phyloP scores from a whole-genome alignment of 2,329 filamentous ascomycete genomes.

The Alternaria sp. region DNA sequence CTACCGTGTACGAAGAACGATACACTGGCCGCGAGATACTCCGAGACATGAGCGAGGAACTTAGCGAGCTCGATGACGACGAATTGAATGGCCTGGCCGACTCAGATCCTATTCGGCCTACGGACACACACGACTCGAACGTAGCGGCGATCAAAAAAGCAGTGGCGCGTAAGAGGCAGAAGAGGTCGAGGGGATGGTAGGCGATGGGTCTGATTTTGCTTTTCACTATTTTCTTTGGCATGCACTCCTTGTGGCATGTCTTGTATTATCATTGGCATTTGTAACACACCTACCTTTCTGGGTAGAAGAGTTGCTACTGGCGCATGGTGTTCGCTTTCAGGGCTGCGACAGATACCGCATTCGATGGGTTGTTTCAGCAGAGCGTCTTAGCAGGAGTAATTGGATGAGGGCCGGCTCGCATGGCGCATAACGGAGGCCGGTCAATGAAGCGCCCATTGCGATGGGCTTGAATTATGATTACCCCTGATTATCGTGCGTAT shows the following conservation, averaged over 20 bases:
- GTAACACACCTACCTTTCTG: slow-evolving; percentile 30
- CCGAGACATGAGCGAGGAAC: slow-evolving; percentile 79
- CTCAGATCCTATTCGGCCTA: slow-evolving; percentile 41
- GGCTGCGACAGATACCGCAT: slow-evolving; percentile 8
- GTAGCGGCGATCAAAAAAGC: slow-evolving; percentile 42
- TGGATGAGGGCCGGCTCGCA: slow-evolving; percentile 14
- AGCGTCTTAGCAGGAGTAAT: slow-evolving; percentile 34
- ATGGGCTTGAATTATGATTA: slow-evolving; percentile 12
- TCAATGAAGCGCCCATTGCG: slow-evolving; percentile 16
- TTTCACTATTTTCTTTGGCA: slow-evolving; percentile 19
- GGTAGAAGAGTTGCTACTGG: slow-evolving; percentile 24
- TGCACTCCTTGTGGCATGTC: slow-evolving; percentile 18
- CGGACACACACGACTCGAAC: slow-evolving; percentile 36
- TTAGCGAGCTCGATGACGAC: slow-evolving; percentile 92
- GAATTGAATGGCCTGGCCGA: slow-evolving; percentile 72
- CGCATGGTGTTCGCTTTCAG: slow-evolving; percentile 22
- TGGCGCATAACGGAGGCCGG: slow-evolving; percentile 15
- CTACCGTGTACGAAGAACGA: slow-evolving; percentile 76
- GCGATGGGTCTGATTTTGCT: slow-evolving; percentile 3
- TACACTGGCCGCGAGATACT: slow-evolving; percentile 77
- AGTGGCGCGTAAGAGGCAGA: slow-evolving; percentile 44
- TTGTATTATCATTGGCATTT: slow-evolving; percentile 33
- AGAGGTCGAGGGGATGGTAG: slow-evolving; percentile 37
- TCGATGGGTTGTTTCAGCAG: slow-evolving; percentile 20
- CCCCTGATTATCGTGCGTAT: neutral